phyloP scores from a whole-genome alignment of 202 grass and related monocot genomes.

The Zoysia matrella region DNA sequence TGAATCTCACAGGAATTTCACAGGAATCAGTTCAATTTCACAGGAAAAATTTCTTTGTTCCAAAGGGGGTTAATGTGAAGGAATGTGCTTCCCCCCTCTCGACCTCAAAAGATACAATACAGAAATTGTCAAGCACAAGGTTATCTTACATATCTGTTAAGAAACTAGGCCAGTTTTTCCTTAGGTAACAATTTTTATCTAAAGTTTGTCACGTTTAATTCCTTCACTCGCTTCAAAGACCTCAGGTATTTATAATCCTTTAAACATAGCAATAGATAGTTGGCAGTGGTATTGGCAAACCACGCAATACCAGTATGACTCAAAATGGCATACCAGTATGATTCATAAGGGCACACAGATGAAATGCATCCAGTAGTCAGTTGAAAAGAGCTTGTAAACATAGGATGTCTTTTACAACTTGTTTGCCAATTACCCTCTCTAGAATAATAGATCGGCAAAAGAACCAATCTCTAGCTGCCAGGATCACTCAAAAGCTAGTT shows the following conservation, averaged over 20 bases:
- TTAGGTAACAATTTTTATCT: too few species aligned
- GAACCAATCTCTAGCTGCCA: neutral
- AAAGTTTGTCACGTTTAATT: too few species aligned
- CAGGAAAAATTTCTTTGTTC: too few species aligned
- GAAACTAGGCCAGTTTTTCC: too few species aligned
- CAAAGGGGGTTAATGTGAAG: too few species aligned
- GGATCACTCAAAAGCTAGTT: neutral
- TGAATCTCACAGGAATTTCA: too few species aligned
- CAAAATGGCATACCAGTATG: neutral
- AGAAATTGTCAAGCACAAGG: too few species aligned
- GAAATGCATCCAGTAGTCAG: neutral
- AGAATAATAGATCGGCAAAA: too few species aligned
- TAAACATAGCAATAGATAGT: neutral
- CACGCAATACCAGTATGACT: neutral
- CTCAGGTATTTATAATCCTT: neutral
- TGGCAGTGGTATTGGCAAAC: neutral
- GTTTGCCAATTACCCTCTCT: too few species aligned
- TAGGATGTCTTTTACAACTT: neutral
- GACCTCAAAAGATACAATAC: neutral
- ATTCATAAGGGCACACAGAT: neutral
- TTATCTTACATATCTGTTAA: too few species aligned
- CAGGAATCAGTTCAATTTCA: too few species aligned
- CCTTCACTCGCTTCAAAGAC: too few species aligned
- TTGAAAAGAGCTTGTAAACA: neutral
- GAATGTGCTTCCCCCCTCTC: neutral